Base-by-base conservation (phyloP, 2,329 filamentous ascomycete species). In the Colletotrichum eremochloae region DNA sequence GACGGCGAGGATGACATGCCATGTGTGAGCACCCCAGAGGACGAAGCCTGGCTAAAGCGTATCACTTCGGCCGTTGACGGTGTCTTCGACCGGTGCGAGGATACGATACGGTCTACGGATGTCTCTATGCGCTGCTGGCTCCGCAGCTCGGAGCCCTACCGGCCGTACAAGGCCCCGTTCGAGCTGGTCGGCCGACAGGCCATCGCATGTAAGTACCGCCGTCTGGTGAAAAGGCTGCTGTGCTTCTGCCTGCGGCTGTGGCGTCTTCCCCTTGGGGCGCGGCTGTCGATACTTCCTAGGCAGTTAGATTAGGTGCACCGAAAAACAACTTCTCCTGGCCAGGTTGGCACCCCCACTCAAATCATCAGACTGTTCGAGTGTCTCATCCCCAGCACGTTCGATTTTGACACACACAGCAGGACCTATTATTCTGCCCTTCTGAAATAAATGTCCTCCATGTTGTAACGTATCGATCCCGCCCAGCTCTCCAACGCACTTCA, bases 101-200 rank as follows among this genome's bases (percentile, higher is more conserved):
- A 64, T n/a, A 64, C 24, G 4, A 33, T 64, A 64, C 50, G 38
- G n/a, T 18, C 11, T 24, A 64, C 15, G 0, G 62, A 64, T n/a
- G 38, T 64, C 24, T 33, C 62, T 14, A 64, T 64, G 38, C 50
- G 50, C 18, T 64, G 62, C 36, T 64, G 50, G 62, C 62, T 64
- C 48, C 31, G 29, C 7, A 64, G 62, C 48, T 56, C 15, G 7
- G 50, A 56, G 48, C 38, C 50, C n/a, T 36, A 64, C 31, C 50
- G 62, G n/a, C 62, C 50, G 7, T 55, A 64, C 15, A 64, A 64
- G n/a, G 62, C 50, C 14, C 50, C 38, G 7, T 64, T 64, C 6
- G 11, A 64, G 62, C 50, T 64, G 9, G 38, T 33, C n/a, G 15
- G 38, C 62, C 38, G 24, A 38, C 62, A 8, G 5, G 12, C 57